These are phyloP conservation scores for Gilbertella persicaria DNA, from an alignment of 371 early-diverging fungal genomes.

Conservation along the genomic window DNA sequence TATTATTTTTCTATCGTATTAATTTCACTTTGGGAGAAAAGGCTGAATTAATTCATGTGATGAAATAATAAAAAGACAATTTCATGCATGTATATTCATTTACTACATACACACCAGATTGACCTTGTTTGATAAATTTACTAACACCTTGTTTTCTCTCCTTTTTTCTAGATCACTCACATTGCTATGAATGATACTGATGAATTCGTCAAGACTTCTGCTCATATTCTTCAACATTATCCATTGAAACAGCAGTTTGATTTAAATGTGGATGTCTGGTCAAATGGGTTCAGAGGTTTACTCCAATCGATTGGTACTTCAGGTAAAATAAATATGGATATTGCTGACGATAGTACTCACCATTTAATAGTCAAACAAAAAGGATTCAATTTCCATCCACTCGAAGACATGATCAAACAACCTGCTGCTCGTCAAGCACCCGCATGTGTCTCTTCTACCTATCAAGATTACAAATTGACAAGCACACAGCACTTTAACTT, in stretches of 20 bases:
- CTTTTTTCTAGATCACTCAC: conserved; percentile 16
- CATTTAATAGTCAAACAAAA: conserved; percentile 8
- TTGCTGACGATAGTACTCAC: too few relatives aligned
- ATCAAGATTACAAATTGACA: conserved; percentile 11
- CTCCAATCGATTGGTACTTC: conserved; percentile 13
- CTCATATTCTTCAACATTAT: conserved; percentile 19
- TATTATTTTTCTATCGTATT: too few relatives aligned
- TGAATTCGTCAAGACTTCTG: conserved; percentile 23
- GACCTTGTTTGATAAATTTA: not conserved
- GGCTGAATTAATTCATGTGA: too few relatives aligned
- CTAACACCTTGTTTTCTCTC: not conserved
- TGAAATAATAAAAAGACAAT: not conserved
- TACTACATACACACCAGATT: not conserved
- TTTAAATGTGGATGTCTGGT: conserved; percentile 21
- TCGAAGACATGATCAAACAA: conserved; percentile 19
- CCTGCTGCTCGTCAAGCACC: conserved; percentile 14
- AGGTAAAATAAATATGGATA: conserved; percentile 9
- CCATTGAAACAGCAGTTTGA: conserved; percentile 12
- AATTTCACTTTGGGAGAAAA: too few relatives aligned
- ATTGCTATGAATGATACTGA: conserved; percentile 23
- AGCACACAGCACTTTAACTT: conserved; percentile 7
- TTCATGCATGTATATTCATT: not conserved
- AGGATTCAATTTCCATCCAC: conserved; percentile 21
- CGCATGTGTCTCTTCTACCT: conserved; percentile 1
- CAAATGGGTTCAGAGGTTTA: conserved; percentile 7